Percentiles rank a stretch among this genome's conserved stretches.
phyloP scores from a whole-genome alignment of 768 basidiomycete species.

The Punctularia strigosozonata region DNA sequence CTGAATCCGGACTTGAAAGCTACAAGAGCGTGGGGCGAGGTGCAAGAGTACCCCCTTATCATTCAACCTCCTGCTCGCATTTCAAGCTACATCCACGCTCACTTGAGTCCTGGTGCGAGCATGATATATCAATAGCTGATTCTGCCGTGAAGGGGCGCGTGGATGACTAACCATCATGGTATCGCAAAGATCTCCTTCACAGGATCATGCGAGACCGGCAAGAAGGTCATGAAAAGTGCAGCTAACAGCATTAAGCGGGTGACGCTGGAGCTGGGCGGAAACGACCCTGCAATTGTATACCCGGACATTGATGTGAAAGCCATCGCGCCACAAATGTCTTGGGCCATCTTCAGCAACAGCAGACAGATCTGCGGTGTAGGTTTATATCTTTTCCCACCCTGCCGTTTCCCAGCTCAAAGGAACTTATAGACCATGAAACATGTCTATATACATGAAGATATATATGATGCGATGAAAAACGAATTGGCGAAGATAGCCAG shows the following conservation, averaged over 20 bases:
- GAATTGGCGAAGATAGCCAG: not conserved
- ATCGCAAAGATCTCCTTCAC: slow-evolving; percentile 6
- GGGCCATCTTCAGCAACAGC: slow-evolving; percentile 2
- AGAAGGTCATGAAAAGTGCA: slow-evolving; percentile 3
- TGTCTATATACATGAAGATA: slow-evolving; percentile 4
- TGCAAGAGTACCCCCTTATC: no score
- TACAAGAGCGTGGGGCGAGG: no score
- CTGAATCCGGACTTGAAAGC: no score
- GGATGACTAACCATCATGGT: slow-evolving; percentile 5
- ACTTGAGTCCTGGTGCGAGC: no score
- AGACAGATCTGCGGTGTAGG: slow-evolving; percentile 5
- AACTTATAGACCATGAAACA: slow-evolving; percentile 2
- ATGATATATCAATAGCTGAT: no score
- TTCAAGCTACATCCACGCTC: no score
- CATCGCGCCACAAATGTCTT: slow-evolving; percentile 4
- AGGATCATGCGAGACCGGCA: slow-evolving; percentile 4
- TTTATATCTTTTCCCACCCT: not conserved
- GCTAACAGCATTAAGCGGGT: slow-evolving; percentile 3
- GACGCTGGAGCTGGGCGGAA: slow-evolving; percentile 8
- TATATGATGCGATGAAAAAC: slow-evolving; percentile 6
- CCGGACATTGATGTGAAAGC: slow-evolving; percentile 4
- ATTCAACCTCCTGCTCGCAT: no score
- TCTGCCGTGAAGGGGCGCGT: slow-evolving; percentile 3
- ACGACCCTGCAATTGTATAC: slow-evolving; percentile 7
- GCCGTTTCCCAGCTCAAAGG: no score